Evolutionary conservation across 73 alveolate species (phyloP).

Genomic region (Effrenium voratum): DNA sequence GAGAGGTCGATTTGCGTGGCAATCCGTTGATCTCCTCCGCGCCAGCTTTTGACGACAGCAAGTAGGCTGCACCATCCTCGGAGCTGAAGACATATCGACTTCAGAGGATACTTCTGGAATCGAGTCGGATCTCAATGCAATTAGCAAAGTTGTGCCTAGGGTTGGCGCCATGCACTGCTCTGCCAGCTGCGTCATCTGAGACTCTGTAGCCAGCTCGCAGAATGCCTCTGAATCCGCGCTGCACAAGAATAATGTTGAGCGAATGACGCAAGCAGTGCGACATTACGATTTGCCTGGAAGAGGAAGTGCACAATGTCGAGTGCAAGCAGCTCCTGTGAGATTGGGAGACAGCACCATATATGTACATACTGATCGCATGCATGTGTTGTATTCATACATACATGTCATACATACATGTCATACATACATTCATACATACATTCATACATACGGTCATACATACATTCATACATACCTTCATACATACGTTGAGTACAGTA

Average conservation of each 20-base stretch:
- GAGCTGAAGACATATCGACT: not conserved
- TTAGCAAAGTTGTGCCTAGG: not conserved
- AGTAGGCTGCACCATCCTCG: conserved; percentile 81
- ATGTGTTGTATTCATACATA: not conserved
- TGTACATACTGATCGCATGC: not conserved
- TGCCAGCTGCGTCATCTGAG: conserved; percentile 87
- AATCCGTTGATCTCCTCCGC: conserved; percentile 35
- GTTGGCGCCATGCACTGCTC: conserved; percentile 72
- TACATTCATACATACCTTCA: not conserved
- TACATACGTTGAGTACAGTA: not conserved
- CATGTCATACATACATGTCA: not conserved
- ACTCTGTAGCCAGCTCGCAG: conserved; percentile 78
- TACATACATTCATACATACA: not conserved
- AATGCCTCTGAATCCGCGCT: conserved; percentile 5
- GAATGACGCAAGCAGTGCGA: not conserved
- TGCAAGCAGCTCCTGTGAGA: conserved; percentile 68
- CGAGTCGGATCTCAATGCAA: not conserved
- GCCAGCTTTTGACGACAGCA: conserved; percentile 85
- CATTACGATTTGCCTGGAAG: not conserved
- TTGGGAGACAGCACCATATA: not conserved
- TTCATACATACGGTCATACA: not conserved
- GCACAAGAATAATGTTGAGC: not conserved
- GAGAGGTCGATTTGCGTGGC: not conserved
- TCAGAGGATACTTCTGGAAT: too few relatives aligned
- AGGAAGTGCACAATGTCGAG: conserved; percentile 83